A percentile compares a stretch with the other conserved stretches of the same genome.
These are phyloP conservation scores for Heimioporus sp. DNA, from an alignment of 768 basidiomycete genomes.

Conservation along the genomic window DNA sequence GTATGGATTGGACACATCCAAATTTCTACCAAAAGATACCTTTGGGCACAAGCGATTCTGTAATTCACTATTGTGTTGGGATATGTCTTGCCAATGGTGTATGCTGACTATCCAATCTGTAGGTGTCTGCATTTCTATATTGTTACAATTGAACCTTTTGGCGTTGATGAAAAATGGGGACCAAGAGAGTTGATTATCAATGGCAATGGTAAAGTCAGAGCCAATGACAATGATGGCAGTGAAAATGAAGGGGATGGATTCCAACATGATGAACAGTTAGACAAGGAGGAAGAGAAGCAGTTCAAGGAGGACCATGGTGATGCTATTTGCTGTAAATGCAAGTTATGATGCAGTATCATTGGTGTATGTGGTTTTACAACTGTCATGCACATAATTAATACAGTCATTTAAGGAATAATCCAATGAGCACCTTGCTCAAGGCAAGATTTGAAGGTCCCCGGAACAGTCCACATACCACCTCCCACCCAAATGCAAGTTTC, in stretches of 20 bases:
- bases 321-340: conserved; percentile 52
- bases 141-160: too few relatives aligned
- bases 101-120: too few relatives aligned
- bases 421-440: too few relatives aligned
- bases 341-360: conserved; percentile 39
- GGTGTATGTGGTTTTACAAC: conserved; percentile 48
- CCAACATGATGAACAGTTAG: conserved; percentile 34
- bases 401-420: conserved; percentile 47
- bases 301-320: conserved; percentile 64
- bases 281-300: conserved; percentile 59
- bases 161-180: too few relatives aligned
- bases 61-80: too few relatives aligned
- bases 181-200: conserved; percentile 31
- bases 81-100: too few relatives aligned
- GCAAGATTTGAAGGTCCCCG: too few relatives aligned
- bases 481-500: conserved; percentile 29
- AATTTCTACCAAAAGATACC: too few relatives aligned
- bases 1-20: too few relatives aligned
- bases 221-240: conserved; percentile 26
- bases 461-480: conserved; percentile 12
- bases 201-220: conserved; percentile 32
- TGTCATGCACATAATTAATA: background rate
- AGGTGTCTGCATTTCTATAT: too few relatives aligned
- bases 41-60: too few relatives aligned
- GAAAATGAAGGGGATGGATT: conserved; percentile 32